These are phyloP conservation scores for Buddleja alternifolia DNA, from an alignment of 257 asterid species.

Conservation along the genomic window DNA sequence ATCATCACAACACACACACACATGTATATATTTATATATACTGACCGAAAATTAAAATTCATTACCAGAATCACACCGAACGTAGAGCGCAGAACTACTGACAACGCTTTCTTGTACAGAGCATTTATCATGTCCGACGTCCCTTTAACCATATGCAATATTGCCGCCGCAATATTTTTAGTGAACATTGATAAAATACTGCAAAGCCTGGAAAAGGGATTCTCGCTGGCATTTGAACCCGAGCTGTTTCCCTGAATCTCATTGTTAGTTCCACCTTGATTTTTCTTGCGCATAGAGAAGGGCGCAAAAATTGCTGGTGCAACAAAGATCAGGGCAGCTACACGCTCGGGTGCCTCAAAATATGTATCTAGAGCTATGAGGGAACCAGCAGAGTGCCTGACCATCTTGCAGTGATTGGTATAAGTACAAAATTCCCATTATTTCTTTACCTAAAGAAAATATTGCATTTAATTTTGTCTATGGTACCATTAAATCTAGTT, in stretches of 20 bases:
- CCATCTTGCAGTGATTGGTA: slow-evolving; percentile 35
- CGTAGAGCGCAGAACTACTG: slow-evolving; percentile 75
- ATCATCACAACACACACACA: neutral
- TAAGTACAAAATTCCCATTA: slow-evolving; percentile 23
- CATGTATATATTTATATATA: neutral
- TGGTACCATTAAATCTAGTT: neutral
- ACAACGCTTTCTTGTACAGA: slow-evolving; percentile 66
- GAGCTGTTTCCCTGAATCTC: slow-evolving; percentile 46
- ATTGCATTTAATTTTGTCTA: neutral
- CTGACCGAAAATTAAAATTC: slow-evolving; percentile 4
- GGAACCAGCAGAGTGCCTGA: slow-evolving; percentile 97
- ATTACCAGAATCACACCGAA: slow-evolving; percentile 75
- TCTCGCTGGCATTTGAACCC: slow-evolving; percentile 33
- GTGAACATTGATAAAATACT: slow-evolving; percentile 47
- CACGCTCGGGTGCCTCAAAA: slow-evolving; percentile 88
- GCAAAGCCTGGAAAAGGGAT: slow-evolving; percentile 41
- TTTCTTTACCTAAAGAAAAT: neutral
- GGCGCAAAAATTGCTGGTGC: slow-evolving; percentile 94
- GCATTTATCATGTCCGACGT: slow-evolving; percentile 62
- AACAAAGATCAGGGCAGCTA: slow-evolving; percentile 90
- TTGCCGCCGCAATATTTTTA: slow-evolving; percentile 44
- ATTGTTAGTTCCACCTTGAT: slow-evolving; percentile 40
- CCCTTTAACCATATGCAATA: slow-evolving; percentile 47
- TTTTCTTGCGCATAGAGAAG: slow-evolving; percentile 37
- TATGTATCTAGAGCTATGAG: slow-evolving; percentile 88